Evolutionary conservation across 345 rosid genomes (phyloP).

Genomic region (Salix purpurea): DNA sequence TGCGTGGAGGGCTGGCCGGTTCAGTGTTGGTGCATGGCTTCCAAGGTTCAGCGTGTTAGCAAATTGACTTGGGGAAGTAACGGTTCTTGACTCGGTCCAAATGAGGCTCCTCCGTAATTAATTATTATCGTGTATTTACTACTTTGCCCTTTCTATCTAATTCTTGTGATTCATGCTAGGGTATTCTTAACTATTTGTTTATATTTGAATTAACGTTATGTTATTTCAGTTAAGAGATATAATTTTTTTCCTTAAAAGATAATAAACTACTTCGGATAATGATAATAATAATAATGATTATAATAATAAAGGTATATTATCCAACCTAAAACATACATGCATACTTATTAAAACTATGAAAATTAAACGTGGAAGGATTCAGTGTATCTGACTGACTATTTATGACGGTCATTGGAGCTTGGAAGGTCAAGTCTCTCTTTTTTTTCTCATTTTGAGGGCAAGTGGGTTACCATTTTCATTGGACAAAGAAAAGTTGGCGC

Average conservation of each 20-base stretch:
- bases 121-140: not conserved
- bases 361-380: too few species aligned
- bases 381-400: too few species aligned
- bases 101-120: not conserved
- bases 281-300: too few species aligned
- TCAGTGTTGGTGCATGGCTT: not conserved
- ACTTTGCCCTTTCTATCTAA: too few species aligned
- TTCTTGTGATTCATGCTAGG: too few species aligned
- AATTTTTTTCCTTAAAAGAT: too few species aligned
- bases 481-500: not conserved
- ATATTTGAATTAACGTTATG: too few species aligned
- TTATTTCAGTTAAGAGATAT: too few species aligned
- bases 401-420: not conserved
- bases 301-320: not conserved
- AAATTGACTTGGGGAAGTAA: not conserved
- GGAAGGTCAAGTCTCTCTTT: not conserved
- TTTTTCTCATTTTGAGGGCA: not conserved
- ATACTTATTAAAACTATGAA: too few species aligned
- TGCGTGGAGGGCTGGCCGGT: not conserved
- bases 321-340: not conserved
- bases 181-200: too few species aligned
- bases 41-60: constrained; percentile 4
- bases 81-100: not conserved
- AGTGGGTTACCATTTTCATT: not conserved
- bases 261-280: too few species aligned